Base-by-base conservation (phyloP, 1,139 yeast species). In the Yamadazyma jaroonii region DNA sequence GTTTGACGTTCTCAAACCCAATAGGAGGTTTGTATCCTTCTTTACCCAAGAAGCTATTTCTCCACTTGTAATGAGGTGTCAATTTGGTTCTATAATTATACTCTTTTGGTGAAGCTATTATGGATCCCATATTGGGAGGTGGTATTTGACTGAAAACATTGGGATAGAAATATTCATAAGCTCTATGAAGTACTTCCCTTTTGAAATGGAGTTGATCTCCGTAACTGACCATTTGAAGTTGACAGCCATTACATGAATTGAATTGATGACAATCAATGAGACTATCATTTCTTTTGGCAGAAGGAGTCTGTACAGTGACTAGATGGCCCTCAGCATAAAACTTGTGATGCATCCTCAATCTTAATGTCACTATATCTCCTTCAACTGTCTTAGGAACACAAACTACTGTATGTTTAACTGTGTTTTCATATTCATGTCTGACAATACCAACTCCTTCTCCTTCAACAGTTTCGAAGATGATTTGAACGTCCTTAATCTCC, bases 31-130 rank as follows among this genome's bases (percentile, higher is more conserved):
- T 33, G 12, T 29, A 32, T 4, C 14, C 34, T 14, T 27, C 23
- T 4, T 23, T 31, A 3, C 28, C 29, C 24, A 13, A 9, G 3
- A 12, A 9, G 6, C 11, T 23, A 7, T 29, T 27, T 13, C 22
- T 36, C 37, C 87, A 69, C 52, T 86, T 90, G 61, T 89, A 92
- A 64, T 92, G 98, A 3, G 98, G 98, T 0, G 98, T 92, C 34
- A 92, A 70, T 54, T 92, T 92, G 0, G 98, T 92, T 56, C 98
- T 72, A 62, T 92, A 92, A 29, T 73, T 68, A 56, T 75, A 86
- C 50, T 82, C 76, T 44, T 79, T 62, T 4, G 98, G 98, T 7
- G 52, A 47, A 3, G 45, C 40, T 8, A 34, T 11, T 3, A 48
- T 57, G 17, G 29, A 15, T 1, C 50, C 49, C 1, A 44, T 2